Evolutionary conservation across 768 basidiomycete species (phyloP).

Genomic region (Tricholoma furcatifolium): DNA sequence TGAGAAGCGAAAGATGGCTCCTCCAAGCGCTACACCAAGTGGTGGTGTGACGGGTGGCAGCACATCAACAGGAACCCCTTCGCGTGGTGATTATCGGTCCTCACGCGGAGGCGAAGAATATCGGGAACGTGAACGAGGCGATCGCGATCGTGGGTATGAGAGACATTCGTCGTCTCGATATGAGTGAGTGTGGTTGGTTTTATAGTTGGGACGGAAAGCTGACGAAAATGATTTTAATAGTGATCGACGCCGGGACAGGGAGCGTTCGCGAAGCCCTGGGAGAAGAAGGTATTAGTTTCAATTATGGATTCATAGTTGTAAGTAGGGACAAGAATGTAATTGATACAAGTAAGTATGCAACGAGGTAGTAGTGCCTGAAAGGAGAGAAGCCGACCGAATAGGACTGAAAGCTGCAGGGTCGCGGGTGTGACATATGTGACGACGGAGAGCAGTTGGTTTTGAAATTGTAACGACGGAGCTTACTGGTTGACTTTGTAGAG

Average conservation of each 20-base stretch:
- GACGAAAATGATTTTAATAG: constrained; percentile 36
- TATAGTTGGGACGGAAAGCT: constrained; percentile 20
- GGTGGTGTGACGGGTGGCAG: constrained; percentile 33
- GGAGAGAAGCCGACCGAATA: constrained; percentile 13
- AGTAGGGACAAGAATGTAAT: constrained; percentile 11
- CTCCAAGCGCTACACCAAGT: constrained; percentile 40
- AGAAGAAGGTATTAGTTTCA: constrained; percentile 54
- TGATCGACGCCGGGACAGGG: constrained; percentile 70
- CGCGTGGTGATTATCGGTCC: constrained; percentile 51
- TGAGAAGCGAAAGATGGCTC: constrained; percentile 70
- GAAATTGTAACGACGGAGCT: constrained; percentile 17
- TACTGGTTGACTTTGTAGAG: constrained; percentile 8
- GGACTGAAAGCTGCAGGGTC: constrained; percentile 6
- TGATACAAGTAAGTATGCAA: constrained; percentile 10
- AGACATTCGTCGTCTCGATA: constrained; percentile 68
- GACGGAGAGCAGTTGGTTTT: constrained; percentile 9
- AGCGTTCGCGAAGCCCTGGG: constrained; percentile 72
- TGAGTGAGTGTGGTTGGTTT: constrained; percentile 51
- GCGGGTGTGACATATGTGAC: constrained; percentile 23
- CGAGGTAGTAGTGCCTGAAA: constrained; percentile 12
- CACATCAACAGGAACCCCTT: constrained; percentile 39
- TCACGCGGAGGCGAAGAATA: constrained; percentile 60
- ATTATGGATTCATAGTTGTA: background rate
- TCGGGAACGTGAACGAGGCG: constrained; percentile 64
- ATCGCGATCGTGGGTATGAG: constrained; percentile 68